Evolutionary conservation across 2,329 filamentous ascomycete genomes (phyloP).

Genomic region (Aspergillus costaricaensis): DNA sequence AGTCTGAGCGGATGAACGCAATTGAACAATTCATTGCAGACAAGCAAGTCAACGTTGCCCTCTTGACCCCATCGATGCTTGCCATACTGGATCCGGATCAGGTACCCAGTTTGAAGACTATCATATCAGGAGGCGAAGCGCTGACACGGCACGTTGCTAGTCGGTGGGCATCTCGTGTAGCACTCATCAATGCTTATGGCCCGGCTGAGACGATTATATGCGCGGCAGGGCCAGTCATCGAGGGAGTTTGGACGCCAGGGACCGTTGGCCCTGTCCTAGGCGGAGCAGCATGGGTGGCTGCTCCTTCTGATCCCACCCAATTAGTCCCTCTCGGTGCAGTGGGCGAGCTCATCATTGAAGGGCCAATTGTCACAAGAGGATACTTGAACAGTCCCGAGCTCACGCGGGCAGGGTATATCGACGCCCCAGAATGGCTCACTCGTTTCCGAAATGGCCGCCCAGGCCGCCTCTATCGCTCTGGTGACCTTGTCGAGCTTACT

Average conservation of each 20-base stretch:
- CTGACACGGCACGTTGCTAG: neutral
- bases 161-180: neutral
- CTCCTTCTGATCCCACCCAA: conserved; percentile 51
- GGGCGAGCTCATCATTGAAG: conserved; percentile 28
- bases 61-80: conserved; percentile 12
- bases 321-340: conserved; percentile 52
- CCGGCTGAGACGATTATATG: conserved; percentile 28
- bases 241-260: too few species aligned
- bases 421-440: neutral
- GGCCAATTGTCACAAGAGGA: conserved; percentile 57
- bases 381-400: conserved; percentile 59
- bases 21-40: conserved; percentile 46
- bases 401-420: conserved; percentile 58
- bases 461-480: neutral
- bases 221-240: too few species aligned
- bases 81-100: conserved; percentile 1
- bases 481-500: neutral
- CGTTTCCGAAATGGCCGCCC: neutral
- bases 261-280: neutral
- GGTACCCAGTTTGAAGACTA: neutral
- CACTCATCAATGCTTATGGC: conserved; percentile 31
- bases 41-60: conserved; percentile 5
- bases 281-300: conserved; percentile 18
- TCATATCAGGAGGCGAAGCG: conserved; percentile 9
- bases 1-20: conserved; percentile 45